phyloP scores from a whole-genome alignment of 208 protist species.

The Trypanosoma cruzi region DNA sequence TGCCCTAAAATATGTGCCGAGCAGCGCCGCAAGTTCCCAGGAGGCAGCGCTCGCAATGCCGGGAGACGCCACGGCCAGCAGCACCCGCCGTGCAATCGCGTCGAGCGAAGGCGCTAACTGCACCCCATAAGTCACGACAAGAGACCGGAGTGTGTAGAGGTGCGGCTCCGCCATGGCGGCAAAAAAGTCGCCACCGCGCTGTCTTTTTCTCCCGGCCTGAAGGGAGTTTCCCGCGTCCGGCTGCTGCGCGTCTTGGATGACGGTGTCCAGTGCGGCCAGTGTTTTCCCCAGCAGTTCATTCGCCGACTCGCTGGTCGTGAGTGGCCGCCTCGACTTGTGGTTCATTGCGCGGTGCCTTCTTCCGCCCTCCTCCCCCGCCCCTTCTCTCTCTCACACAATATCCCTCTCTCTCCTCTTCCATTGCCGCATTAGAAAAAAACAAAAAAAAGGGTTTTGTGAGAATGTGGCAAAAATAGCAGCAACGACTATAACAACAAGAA shows the following conservation, averaged over 20 bases:
- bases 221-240: slow-evolving; percentile 20
- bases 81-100: slow-evolving; percentile 46
- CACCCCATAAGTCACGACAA: slow-evolving; percentile 38
- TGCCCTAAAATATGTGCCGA: slow-evolving; percentile 56
- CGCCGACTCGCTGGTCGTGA: not conserved
- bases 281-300: slow-evolving; percentile 31
- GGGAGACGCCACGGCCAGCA: slow-evolving; percentile 49
- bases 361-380: not conserved
- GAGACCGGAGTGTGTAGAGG: slow-evolving; percentile 34
- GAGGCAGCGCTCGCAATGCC: slow-evolving; percentile 32
- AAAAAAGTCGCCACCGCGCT: slow-evolving; percentile 32
- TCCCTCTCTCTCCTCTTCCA: not conserved
- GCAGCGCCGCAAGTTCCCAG: slow-evolving; percentile 59
- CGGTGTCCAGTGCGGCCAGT: slow-evolving; percentile 46
- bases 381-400: not conserved
- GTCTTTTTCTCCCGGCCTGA: slow-evolving; percentile 3
- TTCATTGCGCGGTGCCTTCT: not conserved
- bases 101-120: slow-evolving; percentile 64
- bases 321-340: slow-evolving; percentile 7
- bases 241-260: slow-evolving; percentile 52
- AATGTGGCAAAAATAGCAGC: not conserved
- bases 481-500: not conserved
- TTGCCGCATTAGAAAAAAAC: not conserved
- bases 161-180: slow-evolving; percentile 53
- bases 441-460: not conserved